Evolutionary conservation across 2,329 filamentous ascomycete species (phyloP).

Genomic region (Colletotrichum theobromicola): DNA sequence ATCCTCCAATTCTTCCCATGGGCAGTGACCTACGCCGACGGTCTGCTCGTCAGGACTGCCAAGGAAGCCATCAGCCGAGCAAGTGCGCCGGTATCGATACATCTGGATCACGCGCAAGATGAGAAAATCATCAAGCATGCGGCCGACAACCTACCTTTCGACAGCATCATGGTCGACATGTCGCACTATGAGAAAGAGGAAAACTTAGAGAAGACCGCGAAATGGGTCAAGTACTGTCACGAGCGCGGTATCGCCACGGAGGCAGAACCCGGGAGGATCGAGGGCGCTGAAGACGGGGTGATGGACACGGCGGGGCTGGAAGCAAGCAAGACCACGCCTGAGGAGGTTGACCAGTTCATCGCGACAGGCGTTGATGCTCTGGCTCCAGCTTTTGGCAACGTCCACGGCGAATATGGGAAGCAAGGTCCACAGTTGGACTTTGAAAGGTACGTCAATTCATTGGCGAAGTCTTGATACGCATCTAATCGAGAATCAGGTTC

Average conservation of each 20-base stretch:
- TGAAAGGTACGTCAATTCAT: slow-evolving; percentile 33
- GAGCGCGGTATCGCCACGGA: slow-evolving; percentile 69
- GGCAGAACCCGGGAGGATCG: slow-evolving; percentile 72
- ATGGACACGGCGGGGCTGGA: slow-evolving; percentile 58
- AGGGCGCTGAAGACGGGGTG: slow-evolving; percentile 69
- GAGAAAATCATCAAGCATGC: slow-evolving; percentile 62
- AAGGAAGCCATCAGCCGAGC: slow-evolving; percentile 59
- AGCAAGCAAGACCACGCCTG: slow-evolving; percentile 66
- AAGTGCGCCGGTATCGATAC: slow-evolving; percentile 63
- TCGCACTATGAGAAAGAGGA: slow-evolving; percentile 73
- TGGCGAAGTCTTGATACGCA: neutral
- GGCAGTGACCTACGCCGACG: slow-evolving; percentile 68
- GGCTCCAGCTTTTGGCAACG: slow-evolving; percentile 78
- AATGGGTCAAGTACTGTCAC: slow-evolving; percentile 67
- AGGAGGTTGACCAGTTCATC: slow-evolving; percentile 74
- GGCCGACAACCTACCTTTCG: slow-evolving; percentile 63
- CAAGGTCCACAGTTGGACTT: slow-evolving; percentile 67
- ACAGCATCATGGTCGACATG: slow-evolving; percentile 81
- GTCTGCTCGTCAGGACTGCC: slow-evolving; percentile 59
- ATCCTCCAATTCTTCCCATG: slow-evolving; percentile 77
- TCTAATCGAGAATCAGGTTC: neutral
- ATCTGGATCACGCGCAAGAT: slow-evolving; percentile 68
- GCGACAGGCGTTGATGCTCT: slow-evolving; percentile 75
- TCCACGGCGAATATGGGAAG: slow-evolving; percentile 76
- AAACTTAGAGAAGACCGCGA: slow-evolving; percentile 67